Evolutionary conservation across 73 alveolate genomes (phyloP).

Genomic region (Paramecium biaurelia): DNA sequence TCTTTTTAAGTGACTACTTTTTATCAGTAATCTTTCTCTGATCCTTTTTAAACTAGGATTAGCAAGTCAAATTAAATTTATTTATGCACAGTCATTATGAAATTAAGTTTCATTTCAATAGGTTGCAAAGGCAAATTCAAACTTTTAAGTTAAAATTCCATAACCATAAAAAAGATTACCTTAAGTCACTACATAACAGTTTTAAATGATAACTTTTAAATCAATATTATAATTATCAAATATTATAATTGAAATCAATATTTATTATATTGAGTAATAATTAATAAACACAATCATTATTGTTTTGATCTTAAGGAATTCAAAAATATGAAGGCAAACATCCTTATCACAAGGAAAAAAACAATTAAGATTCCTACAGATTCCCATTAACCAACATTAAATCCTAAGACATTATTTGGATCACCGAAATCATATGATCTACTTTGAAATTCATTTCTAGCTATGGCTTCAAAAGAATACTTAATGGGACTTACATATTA

Average conservation of each 20-base stretch:
- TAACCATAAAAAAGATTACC: too few relatives aligned
- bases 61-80: too few relatives aligned
- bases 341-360: background rate
- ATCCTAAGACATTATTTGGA: background rate
- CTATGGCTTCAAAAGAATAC: conserved; percentile 71
- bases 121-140: conserved; percentile 66
- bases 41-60: too few relatives aligned
- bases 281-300: background rate
- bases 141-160: conserved; percentile 68
- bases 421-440: conserved; percentile 17
- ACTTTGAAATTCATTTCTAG: conserved; percentile 70
- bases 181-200: conserved; percentile 63
- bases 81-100: conserved; percentile 74
- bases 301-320: background rate
- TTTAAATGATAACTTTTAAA: conserved; percentile 69
- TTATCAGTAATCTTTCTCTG: conserved; percentile 64
- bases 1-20: conserved; percentile 71
- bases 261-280: background rate
- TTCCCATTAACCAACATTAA: conserved; percentile 4
- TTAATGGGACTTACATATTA: conserved; percentile 75
- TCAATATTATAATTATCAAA: background rate
- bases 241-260: background rate
- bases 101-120: conserved; percentile 72
- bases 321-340: background rate
- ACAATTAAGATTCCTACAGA: conserved; percentile 46